Evolutionary conservation across 2,329 filamentous ascomycete genomes (phyloP), one percentile per base, ranked within the genome.

Genomic region (Scedosporium apiospermum): DNA sequence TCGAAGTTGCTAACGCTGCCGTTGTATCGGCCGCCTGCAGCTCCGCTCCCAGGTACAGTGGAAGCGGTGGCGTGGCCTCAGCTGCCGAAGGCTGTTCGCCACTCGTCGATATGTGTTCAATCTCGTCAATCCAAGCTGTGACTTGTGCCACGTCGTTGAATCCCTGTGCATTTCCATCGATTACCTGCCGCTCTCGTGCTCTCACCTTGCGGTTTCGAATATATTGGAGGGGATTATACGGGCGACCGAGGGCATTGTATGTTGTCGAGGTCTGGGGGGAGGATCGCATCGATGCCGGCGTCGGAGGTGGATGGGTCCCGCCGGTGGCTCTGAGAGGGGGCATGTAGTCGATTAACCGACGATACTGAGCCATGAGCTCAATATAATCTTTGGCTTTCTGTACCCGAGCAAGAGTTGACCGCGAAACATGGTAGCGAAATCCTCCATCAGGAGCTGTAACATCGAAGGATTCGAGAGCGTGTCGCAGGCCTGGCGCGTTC

Each of bases 191-290:
- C 74, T 96, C 90, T 16, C 93, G 84, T 27, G 88, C 88, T 65
- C 95, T 83, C 12, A 95, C 84, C 71, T 93, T 93, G 58, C 93
- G 84, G 71, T 99, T 98, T 21, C 95, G 88, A 62, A 98, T 89
- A 68, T 91, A 91, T 73, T 98, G 95, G 26, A 99, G 76, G 4
- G 93, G 95, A 71, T 99, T 96, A 72, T 98, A 98, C 2, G 80
- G 76, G 61, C 93, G 87, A 4, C 89, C 89, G 6, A 88, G 73
- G 63, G 67, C 76, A 60, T 65, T 73, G 72, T 62, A 72, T 64
- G 63, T 72, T 61, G 68, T 77, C 69, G 65, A 76, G 26, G 65
- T 67, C 61, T 66, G 49, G n/a, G 30, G 21, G 12, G 46, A 60
- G 27, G 59, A 66, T 1, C 62, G 62, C 1, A 64, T 66, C 9